Percentiles rank a stretch among this genome's conserved stretches.
These are phyloP conservation scores for Actinidia chinensis DNA, from an alignment of 179 eudicot species.

Conservation along the genomic window DNA sequence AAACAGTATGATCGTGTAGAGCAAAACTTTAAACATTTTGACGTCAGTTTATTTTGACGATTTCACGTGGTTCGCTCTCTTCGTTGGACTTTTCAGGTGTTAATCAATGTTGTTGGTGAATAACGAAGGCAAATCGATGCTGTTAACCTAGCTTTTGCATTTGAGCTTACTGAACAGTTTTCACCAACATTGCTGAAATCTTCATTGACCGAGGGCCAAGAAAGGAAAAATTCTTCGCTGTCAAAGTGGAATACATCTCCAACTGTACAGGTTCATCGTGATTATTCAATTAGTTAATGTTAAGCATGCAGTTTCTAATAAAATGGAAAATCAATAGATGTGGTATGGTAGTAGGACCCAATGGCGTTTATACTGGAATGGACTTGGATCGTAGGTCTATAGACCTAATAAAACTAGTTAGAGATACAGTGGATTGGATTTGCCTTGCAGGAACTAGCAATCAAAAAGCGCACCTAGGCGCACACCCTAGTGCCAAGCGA, in stretches of 20 bases:
- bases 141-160: slow-evolving; percentile 90
- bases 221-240: slow-evolving; percentile 56
- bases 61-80: slow-evolving; percentile 11
- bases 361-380: too few relatives aligned
- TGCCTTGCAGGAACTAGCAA: too few relatives aligned
- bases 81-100: slow-evolving; percentile 65
- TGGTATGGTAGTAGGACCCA: too few relatives aligned
- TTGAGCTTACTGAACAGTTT: slow-evolving; percentile 83
- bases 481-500: too few relatives aligned
- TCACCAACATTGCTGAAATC: slow-evolving; percentile 78
- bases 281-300: slow-evolving; percentile 1
- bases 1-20: too few relatives aligned
- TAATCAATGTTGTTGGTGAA: slow-evolving; percentile 80
- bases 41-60: slow-evolving; percentile 4
- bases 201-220: slow-evolving; percentile 71
- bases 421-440: too few relatives aligned
- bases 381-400: too few relatives aligned
- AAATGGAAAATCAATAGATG: background rate
- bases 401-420: too few relatives aligned
- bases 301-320: slow-evolving; percentile 14
- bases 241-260: slow-evolving; percentile 62
- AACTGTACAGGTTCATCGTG: slow-evolving; percentile 54
- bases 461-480: too few relatives aligned
- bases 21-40: too few relatives aligned
- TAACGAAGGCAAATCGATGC: slow-evolving; percentile 92